Base-by-base conservation (phyloP, 2,329 filamentous ascomycete genomes). In the Nothophoma quercina region DNA sequence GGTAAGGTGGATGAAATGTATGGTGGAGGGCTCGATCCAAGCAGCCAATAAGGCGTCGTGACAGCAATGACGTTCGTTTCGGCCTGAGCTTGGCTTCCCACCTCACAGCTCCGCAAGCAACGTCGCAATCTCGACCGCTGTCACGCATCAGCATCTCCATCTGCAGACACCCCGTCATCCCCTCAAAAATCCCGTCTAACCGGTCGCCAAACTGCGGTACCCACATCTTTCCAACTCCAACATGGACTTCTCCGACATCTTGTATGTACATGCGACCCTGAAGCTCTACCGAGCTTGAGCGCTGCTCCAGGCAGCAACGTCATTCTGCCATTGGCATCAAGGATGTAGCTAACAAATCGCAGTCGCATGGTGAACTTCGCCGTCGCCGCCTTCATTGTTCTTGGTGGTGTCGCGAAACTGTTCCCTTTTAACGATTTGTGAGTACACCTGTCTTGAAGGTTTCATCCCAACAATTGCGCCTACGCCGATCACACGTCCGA, bases 331-430 rank as follows among this genome's bases (percentile, higher is more conserved):
- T 60, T 59, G 48, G 15, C 23, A 5, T 38, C 30, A 22, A 26
- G 7, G 13, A 28, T 10, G 16, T 36, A 34, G 48, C 59, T 64
- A 56, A 67, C 30, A 49, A 26, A 69, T 10, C 60, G 48, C 65
- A 98, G 95, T 81, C 95, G 95, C 72, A 86, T 98, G 72, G 90
- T 96, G 75, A 99, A 99, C 83, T 82, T 99, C 76, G 90, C 81
- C 68, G 87, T 96, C 60, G 95, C 88, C 68, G 88, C 88, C 64
- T 84, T 96, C 63, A 96, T 96, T 86, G 81, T 96, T 39, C 81
- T 96, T 39, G 93, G 93, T 62, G 93, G 92, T 67, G 82, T 92
- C 69, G 82, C 81, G 58, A 86, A 90, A 70, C 87, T 92, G 78
- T 89, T 90, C 72, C 71, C 78, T 19, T 66, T 72, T 51, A 62